Conservation (phyloP, 495 filamentous ascomycete species). For the Annulohypoxylon bovei region DNA sequence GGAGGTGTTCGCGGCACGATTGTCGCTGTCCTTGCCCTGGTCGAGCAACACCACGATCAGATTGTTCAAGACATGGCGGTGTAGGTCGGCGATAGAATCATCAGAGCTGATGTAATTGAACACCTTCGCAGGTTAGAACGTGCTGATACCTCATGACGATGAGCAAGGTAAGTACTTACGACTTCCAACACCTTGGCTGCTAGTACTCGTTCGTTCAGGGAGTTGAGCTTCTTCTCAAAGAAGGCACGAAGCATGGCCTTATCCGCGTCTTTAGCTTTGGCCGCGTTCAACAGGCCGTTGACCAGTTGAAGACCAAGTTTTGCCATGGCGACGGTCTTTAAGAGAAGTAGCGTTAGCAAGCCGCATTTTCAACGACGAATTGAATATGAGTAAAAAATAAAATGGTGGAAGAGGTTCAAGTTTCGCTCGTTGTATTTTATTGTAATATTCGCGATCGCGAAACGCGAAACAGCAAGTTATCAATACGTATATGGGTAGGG, state of each 20-base stretch:
- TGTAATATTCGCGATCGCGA: no score
- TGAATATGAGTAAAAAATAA: background rate
- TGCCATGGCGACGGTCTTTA: conserved; percentile 1
- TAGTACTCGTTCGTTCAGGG: background rate
- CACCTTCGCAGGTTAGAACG: conserved; percentile 8
- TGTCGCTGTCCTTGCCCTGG: background rate
- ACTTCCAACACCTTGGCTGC: background rate
- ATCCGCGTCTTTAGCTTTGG: background rate
- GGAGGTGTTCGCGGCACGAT: background rate
- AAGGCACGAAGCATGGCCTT: conserved; percentile 2
- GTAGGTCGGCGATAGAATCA: background rate
- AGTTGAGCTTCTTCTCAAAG: background rate
- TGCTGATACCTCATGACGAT: background rate
- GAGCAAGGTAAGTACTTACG: conserved; percentile 8
- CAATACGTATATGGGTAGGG: background rate
- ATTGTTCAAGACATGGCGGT: conserved; percentile 16
- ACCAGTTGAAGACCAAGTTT: background rate
- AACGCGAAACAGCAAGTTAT: background rate
- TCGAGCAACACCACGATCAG: background rate
- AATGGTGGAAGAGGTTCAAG: background rate
- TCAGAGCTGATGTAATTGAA: background rate
- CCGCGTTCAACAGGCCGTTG: background rate
- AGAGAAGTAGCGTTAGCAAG: background rate
- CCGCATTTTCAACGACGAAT: background rate
- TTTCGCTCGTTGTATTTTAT: no score